phyloP scores from a whole-genome alignment of 805 yeast species.

The Yarrowia divulgata region DNA sequence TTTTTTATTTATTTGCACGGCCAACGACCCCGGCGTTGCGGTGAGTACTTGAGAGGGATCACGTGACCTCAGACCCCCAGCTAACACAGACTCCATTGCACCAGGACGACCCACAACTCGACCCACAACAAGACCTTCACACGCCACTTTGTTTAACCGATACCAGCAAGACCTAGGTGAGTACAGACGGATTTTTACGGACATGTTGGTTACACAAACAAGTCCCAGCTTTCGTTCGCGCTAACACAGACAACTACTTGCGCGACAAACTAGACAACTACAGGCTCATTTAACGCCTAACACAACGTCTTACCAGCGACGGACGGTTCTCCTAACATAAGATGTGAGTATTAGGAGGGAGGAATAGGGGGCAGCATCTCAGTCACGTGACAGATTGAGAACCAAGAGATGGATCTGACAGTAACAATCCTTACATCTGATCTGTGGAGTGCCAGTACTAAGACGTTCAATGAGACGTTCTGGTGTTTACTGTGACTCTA shows the following conservation, averaged over 20 bases:
- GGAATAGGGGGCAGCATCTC: no score
- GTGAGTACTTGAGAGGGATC: constrained; percentile 3
- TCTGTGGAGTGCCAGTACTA: no score
- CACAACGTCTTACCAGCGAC: background rate
- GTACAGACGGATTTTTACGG: background rate
- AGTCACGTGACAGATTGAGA: no score
- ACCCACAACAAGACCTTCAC: constrained; percentile 1
- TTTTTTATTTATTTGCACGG: background rate
- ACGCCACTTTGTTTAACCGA: background rate
- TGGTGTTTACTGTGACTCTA: no score
- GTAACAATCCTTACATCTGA: no score
- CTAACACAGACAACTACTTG: constrained; percentile 2
- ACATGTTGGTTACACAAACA: background rate
- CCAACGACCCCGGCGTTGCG: background rate
- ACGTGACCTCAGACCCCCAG: background rate
- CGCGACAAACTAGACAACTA: background rate
- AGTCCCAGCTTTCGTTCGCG: no score
- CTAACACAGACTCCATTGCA: background rate
- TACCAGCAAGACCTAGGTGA: background rate
- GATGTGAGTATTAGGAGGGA: background rate
- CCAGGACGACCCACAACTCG: background rate
- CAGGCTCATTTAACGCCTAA: background rate
- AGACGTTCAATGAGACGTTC: no score
- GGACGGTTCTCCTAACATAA: background rate
- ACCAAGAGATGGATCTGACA: no score